phyloP scores from a whole-genome alignment of 345 rosid genomes.

The Nephelium lappaceum region DNA sequence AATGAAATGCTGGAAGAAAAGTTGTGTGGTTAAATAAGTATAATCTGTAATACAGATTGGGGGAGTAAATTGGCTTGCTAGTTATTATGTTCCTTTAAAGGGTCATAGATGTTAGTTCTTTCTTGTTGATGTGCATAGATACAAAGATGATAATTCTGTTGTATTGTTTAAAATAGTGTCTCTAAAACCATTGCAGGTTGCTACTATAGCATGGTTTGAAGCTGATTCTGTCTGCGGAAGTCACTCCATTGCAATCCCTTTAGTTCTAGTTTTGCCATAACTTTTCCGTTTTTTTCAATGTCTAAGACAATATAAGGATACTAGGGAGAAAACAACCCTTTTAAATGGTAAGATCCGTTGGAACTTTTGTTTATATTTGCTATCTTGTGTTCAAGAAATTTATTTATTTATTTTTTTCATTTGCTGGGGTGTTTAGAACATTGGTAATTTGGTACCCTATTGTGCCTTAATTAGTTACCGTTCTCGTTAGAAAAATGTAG shows the following conservation, averaged over 20 bases:
- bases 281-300: slow-evolving; percentile 90
- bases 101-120: not conserved
- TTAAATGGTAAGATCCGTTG: slow-evolving; percentile 59
- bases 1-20: not conserved
- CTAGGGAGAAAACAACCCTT: slow-evolving; percentile 68
- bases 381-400: not conserved
- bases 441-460: not conserved
- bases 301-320: slow-evolving; percentile 91
- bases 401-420: not conserved
- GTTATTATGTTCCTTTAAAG: not conserved
- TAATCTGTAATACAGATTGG: not conserved
- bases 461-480: not conserved
- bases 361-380: not conserved
- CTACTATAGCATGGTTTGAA: slow-evolving; percentile 99
- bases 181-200: slow-evolving; percentile 63
- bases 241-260: slow-evolving; percentile 90
- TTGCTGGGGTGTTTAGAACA: not conserved
- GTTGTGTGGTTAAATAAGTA: not conserved
- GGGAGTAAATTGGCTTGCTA: not conserved
- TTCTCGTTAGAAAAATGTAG: not conserved
- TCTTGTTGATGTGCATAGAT: not conserved
- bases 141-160: slow-evolving; percentile 8
- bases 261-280: slow-evolving; percentile 93
- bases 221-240: slow-evolving; percentile 97
- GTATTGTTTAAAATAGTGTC: slow-evolving; percentile 16